These are phyloP conservation scores for Pseudognaphalium luteoalbum DNA, from an alignment of 129 eudicot genomes.

Conservation along the genomic window DNA sequence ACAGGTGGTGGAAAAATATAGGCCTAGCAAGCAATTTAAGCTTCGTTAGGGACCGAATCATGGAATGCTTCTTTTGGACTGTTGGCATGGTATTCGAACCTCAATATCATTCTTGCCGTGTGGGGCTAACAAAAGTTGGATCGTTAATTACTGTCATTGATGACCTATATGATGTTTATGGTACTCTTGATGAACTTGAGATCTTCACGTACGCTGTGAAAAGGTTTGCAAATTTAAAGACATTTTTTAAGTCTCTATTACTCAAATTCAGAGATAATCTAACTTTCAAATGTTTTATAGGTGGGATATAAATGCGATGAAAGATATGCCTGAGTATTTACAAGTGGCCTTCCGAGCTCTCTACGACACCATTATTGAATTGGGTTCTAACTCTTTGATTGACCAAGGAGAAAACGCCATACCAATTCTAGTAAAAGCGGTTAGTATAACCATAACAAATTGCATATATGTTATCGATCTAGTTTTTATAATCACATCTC, in stretches of 20 bases:
- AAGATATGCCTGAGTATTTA: slow-evolving; percentile 1
- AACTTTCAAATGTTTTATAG: not conserved
- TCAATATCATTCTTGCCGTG: not conserved
- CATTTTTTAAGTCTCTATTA: not conserved
- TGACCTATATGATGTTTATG: not conserved
- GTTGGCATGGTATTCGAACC: not conserved
- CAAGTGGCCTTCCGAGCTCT: not conserved
- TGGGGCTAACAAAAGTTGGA: not conserved
- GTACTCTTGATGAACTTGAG: not conserved
- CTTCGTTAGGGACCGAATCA: not conserved
- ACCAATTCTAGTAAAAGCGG: slow-evolving; percentile 4
- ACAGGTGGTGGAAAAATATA: not conserved
- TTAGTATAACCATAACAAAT: not conserved
- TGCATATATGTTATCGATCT: not conserved
- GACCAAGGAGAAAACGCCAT: not conserved
- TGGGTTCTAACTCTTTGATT: not conserved
- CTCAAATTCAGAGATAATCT: not conserved
- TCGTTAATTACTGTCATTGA: not conserved
- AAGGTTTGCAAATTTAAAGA: not conserved
- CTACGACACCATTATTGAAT: not conserved
- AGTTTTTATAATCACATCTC: not conserved
- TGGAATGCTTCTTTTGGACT: not conserved
- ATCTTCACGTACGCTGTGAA: not conserved
- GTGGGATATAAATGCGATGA: not conserved
- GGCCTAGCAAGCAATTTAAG: not conserved